phyloP scores from a whole-genome alignment of 2,329 filamentous ascomycete species.

The Nannizzia gypsea region DNA sequence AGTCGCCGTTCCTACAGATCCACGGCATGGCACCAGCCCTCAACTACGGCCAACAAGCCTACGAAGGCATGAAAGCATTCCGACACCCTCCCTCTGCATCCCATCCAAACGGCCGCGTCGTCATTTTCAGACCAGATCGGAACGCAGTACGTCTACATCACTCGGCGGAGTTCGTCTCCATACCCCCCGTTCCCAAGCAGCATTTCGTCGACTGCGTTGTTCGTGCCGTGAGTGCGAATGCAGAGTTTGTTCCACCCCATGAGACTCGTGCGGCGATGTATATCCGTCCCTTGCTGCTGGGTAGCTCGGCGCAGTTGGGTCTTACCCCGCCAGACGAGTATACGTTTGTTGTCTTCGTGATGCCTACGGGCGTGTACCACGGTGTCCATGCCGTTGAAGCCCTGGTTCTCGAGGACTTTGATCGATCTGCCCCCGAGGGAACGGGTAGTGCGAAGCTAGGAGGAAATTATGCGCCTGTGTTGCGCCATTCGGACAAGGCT shows the following conservation, averaged over 20 bases:
- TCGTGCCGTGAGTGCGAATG: slow-evolving; percentile 76
- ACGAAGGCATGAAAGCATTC: slow-evolving; percentile 97
- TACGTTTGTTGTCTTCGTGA: slow-evolving; percentile 76
- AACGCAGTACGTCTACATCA: slow-evolving; percentile 79
- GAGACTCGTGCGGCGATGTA: slow-evolving; percentile 86
- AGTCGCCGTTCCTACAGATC: slow-evolving; percentile 72
- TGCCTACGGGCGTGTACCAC: slow-evolving; percentile 91
- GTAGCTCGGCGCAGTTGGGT: slow-evolving; percentile 74
- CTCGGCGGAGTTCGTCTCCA: slow-evolving; percentile 70
- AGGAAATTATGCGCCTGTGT: slow-evolving; percentile 88
- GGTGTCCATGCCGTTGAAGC: slow-evolving; percentile 78
- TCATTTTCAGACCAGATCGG: slow-evolving; percentile 74
- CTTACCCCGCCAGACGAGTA: slow-evolving; percentile 83
- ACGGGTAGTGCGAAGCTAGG: slow-evolving; percentile 89
- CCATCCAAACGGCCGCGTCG: slow-evolving; percentile 51
- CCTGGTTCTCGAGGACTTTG: slow-evolving; percentile 82
- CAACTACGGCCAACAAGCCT: slow-evolving; percentile 96
- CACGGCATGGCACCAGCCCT: slow-evolving; percentile 92
- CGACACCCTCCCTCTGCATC: slow-evolving; percentile 46
- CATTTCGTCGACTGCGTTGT: slow-evolving; percentile 66
- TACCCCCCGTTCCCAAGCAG: slow-evolving; percentile 65
- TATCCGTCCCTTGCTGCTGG: slow-evolving; percentile 78
- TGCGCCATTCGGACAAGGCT: slow-evolving; percentile 76
- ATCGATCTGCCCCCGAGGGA: slow-evolving; percentile 81
- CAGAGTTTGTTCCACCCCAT: slow-evolving; percentile 81